Evolutionary conservation across 441 rosid species (phyloP).

Genomic region (Brassica balearica): DNA sequence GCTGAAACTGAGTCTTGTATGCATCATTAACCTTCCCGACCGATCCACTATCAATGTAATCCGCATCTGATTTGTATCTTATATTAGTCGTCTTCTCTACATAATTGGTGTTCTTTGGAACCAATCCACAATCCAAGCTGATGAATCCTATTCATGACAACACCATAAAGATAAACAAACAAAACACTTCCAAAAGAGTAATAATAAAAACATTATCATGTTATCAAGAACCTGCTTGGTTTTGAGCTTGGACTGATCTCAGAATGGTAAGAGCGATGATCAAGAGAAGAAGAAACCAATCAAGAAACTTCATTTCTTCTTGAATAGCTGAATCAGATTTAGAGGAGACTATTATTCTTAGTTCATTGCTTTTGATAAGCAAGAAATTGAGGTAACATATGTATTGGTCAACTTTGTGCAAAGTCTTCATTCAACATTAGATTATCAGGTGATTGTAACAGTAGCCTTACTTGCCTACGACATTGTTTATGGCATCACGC

Average conservation of each 20-base stretch:
- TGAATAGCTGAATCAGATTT: background rate
- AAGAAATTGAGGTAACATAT: background rate
- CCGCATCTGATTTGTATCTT: slow-evolving; percentile 8
- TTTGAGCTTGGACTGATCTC: slow-evolving; percentile 1
- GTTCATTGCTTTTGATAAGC: background rate
- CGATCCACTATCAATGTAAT: slow-evolving; percentile 1
- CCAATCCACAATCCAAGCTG: slow-evolving; percentile 9
- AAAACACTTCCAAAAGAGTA: background rate
- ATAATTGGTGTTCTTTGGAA: background rate
- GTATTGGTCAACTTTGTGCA: slow-evolving; percentile 2
- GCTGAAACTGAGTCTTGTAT: background rate
- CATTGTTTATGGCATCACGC: background rate
- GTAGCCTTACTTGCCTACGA: background rate
- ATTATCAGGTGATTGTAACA: background rate
- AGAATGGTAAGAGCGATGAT: background rate
- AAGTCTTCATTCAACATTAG: background rate
- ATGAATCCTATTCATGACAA: slow-evolving; percentile 10
- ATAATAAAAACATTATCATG: background rate
- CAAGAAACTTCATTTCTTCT: background rate
- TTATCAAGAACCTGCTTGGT: slow-evolving; percentile 8
- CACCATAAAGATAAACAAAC: background rate
- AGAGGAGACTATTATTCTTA: background rate
- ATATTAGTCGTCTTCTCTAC: background rate
- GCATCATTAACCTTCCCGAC: background rate
- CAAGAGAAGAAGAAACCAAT: background rate